phyloP scores from a whole-genome alignment of 768 basidiomycete species.

The Fomitopsis serialis region DNA sequence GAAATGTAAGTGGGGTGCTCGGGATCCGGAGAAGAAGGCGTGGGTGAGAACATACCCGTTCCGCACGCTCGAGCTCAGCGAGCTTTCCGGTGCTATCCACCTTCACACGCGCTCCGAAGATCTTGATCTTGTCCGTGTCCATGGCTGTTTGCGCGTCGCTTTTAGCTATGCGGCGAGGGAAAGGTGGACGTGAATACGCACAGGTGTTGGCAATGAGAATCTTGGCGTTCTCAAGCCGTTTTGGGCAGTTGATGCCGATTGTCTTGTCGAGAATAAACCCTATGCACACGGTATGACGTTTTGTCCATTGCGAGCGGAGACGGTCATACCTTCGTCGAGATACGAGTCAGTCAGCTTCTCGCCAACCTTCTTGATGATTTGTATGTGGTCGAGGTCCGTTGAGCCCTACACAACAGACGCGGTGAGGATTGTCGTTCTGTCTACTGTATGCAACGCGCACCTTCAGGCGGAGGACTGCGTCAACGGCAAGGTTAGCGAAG shows the following conservation, averaged over 20 bases:
- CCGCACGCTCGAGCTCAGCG: slow-evolving; percentile 95
- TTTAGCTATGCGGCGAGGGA: not conserved
- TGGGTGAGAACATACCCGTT: slow-evolving; percentile 50
- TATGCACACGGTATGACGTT: slow-evolving; percentile 23
- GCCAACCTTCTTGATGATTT: slow-evolving; percentile 99
- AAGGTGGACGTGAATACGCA: slow-evolving; percentile 32
- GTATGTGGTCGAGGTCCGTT: slow-evolving; percentile 95
- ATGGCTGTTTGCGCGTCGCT: slow-evolving; percentile 56
- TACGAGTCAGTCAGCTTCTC: slow-evolving; percentile 98
- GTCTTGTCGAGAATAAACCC: slow-evolving; percentile 98
- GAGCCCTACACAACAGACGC: slow-evolving; percentile 57
- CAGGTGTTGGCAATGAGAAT: slow-evolving; percentile 99
- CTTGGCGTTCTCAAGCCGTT: slow-evolving; percentile 90
- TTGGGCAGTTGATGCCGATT: slow-evolving; percentile 92
- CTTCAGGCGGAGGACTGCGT: slow-evolving; percentile 91
- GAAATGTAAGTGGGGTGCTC: not conserved
- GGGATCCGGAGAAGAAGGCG: not conserved
- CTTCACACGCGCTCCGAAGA: slow-evolving; percentile 94
- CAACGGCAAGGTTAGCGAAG: slow-evolving; percentile 96
- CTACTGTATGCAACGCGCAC: slow-evolving; percentile 27
- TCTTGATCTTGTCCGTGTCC: slow-evolving; percentile 99
- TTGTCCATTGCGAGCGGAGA: not conserved
- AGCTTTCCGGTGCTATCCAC: slow-evolving; percentile 96
- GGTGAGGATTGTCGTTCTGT: not conserved
- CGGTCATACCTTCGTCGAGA: slow-evolving; percentile 79